These are phyloP conservation scores for Basipetospora sp. DNA, from an alignment of 2,329 filamentous ascomycete genomes.

Conservation along the genomic window DNA sequence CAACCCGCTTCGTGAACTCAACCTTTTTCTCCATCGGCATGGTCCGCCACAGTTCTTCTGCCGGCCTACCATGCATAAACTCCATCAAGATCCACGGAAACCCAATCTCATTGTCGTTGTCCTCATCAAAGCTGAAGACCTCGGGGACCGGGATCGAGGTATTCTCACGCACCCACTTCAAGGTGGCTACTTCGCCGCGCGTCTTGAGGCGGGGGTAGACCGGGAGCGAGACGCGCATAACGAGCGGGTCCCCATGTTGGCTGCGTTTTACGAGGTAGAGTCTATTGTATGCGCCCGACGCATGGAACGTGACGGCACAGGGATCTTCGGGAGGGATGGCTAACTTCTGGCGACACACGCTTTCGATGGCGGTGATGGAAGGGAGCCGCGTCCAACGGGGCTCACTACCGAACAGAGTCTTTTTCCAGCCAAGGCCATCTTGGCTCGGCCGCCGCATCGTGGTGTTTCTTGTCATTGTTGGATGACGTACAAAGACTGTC, in stretches of 20 bases:
- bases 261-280: slow-evolving; percentile 11
- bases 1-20: slow-evolving; percentile 16
- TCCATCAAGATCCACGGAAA: slow-evolving; percentile 29
- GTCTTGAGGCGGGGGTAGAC: slow-evolving; percentile 22
- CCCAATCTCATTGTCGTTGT: slow-evolving; percentile 19
- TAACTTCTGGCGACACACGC: neutral
- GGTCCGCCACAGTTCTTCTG: slow-evolving; percentile 12
- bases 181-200: slow-evolving; percentile 24
- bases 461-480: too few species aligned
- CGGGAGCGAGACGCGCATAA: slow-evolving; percentile 24
- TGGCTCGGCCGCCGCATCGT: too few species aligned
- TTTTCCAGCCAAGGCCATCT: neutral
- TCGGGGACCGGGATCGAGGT: slow-evolving; percentile 20
- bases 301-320: slow-evolving; percentile 7
- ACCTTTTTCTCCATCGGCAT: slow-evolving; percentile 20
- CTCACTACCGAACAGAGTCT: neutral
- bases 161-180: slow-evolving; percentile 17
- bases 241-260: neutral
- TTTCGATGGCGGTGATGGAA: neutral
- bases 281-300: slow-evolving; percentile 14
- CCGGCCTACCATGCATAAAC: slow-evolving; percentile 13
- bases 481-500: too few species aligned
- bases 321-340: neutral
- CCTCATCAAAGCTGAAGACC: slow-evolving; percentile 19
- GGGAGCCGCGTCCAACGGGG: neutral